phyloP scores from a whole-genome alignment of 1,284 basidiomycete species.

The Porphyrellus sp. region DNA sequence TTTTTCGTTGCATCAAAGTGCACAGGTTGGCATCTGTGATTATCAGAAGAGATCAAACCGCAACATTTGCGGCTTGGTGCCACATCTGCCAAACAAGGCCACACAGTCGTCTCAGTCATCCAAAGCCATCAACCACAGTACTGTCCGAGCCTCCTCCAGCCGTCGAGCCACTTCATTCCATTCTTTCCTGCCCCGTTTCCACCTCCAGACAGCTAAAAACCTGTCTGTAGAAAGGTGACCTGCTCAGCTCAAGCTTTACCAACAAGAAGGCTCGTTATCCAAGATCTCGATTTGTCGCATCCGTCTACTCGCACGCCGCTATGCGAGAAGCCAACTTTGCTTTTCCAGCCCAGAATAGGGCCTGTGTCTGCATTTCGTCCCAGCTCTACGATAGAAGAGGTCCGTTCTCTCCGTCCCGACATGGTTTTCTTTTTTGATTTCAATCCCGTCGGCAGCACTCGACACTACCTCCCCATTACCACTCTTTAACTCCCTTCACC shows the following conservation, averaged over 20 bases:
- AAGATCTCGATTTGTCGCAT: slow-evolving; percentile 21
- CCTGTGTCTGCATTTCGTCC: slow-evolving; percentile 91
- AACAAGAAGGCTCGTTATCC: slow-evolving; percentile 3
- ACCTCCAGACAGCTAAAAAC: neutral
- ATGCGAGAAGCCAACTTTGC: slow-evolving; percentile 99
- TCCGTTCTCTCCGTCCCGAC: slow-evolving; percentile 40
- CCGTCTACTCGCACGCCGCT: slow-evolving; percentile 22
- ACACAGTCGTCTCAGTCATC: slow-evolving; percentile 34
- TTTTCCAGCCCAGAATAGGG: slow-evolving; percentile 93
- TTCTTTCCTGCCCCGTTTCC: slow-evolving; percentile 6
- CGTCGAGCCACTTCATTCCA: slow-evolving; percentile 14
- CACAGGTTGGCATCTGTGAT: slow-evolving; percentile 10
- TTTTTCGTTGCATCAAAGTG: no score
- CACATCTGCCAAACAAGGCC: slow-evolving; percentile 32
- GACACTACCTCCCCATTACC: slow-evolving; percentile 91
- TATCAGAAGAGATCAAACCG: slow-evolving; percentile 2
- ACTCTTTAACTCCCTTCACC: slow-evolving; percentile 94
- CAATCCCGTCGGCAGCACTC: slow-evolving; percentile 59
- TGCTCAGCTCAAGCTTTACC: neutral
- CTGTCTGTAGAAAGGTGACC: neutral
- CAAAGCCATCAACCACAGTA: slow-evolving; percentile 32
- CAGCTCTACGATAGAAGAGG: slow-evolving; percentile 95
- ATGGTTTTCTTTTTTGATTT: slow-evolving; percentile 16
- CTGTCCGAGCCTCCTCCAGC: slow-evolving; percentile 11
- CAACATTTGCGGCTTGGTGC: slow-evolving; percentile 12